Conservation (phyloP, 2,329 filamentous ascomycete genomes). For the Epichloe baconii region DNA sequence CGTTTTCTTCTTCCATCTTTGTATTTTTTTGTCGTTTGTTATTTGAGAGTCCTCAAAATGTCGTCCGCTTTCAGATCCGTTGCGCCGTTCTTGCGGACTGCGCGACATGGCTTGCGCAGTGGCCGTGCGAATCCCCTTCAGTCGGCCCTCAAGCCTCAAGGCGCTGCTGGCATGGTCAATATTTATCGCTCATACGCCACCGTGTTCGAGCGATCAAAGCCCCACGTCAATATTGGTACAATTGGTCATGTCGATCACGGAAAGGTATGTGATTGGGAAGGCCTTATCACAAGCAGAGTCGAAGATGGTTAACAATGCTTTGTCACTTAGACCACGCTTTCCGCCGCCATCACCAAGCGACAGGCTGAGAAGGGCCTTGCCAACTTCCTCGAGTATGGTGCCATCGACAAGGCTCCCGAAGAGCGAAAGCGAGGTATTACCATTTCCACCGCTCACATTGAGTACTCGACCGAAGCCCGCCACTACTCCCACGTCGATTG, state of each 20-base stretch:
- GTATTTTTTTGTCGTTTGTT: constrained; percentile 7
- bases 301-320: not conserved
- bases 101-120: constrained; percentile 59
- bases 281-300: not conserved
- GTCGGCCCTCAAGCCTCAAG: constrained; percentile 49
- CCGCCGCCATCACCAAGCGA: constrained; percentile 96
- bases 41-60: constrained; percentile 41
- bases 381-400: constrained; percentile 90
- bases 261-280: constrained; percentile 51
- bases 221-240: constrained; percentile 96
- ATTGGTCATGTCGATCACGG: constrained; percentile 99
- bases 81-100: constrained; percentile 69
- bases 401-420: constrained; percentile 98
- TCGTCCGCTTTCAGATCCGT: constrained; percentile 67
- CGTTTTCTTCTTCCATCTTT: constrained; percentile 14
- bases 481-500: constrained; percentile 99
- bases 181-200: constrained; percentile 53
- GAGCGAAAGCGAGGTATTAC: constrained; percentile 99
- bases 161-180: constrained; percentile 50
- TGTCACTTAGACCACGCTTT: constrained; percentile 73
- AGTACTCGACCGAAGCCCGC: constrained; percentile 85
- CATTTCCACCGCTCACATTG: constrained; percentile 95
- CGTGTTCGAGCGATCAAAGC: constrained; percentile 79
- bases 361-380: constrained; percentile 91
- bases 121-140: constrained; percentile 67